These are phyloP conservation scores for Penicillium psychrosexuale DNA, from an alignment of 2,329 filamentous ascomycete genomes.

Conservation along the genomic window DNA sequence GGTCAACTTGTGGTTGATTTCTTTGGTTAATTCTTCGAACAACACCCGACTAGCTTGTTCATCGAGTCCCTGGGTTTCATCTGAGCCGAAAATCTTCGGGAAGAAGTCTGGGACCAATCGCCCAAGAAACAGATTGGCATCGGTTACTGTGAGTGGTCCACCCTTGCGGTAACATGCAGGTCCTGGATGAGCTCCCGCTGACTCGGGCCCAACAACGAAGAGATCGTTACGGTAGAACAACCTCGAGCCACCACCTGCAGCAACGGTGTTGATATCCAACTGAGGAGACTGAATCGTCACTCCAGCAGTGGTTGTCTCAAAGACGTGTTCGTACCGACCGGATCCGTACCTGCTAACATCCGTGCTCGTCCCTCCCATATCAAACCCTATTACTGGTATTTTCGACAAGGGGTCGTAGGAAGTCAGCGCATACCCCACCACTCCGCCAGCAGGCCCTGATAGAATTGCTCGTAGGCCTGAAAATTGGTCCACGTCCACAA, in stretches of 20 bases:
- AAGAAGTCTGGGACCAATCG: conserved; percentile 85
- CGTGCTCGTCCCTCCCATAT: conserved; percentile 89
- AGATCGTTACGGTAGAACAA: conserved; percentile 31
- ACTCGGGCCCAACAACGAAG: conserved; percentile 87
- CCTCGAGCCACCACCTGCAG: conserved; percentile 77
- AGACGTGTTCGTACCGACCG: conserved; percentile 84
- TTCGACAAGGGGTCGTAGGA: conserved; percentile 77
- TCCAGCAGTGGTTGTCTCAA: conserved; percentile 85
- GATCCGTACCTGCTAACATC: conserved; percentile 83
- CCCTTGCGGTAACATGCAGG: conserved; percentile 89
- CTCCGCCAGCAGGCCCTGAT: conserved; percentile 87
- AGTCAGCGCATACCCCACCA: conserved; percentile 85
- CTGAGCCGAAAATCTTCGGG: conserved; percentile 84
- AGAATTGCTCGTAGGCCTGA: conserved; percentile 81
- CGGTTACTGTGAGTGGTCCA: conserved; percentile 86
- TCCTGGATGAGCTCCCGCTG: conserved; percentile 82
- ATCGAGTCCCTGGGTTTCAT: conserved; percentile 76
- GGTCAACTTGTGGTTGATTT: conserved; percentile 63
- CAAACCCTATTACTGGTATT: conserved; percentile 83
- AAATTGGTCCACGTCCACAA: conserved; percentile 57
- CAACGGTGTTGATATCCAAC: conserved; percentile 87
- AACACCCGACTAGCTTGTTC: conserved; percentile 65
- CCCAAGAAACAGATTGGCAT: conserved; percentile 83
- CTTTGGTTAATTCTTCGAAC: conserved; percentile 69
- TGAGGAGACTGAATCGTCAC: conserved; percentile 87